Evolutionary conservation across 176 grass and related monocot species (phyloP), one percentile per base, ranked within the genome.

Genomic region (Hyparrhenia diplandra): DNA sequence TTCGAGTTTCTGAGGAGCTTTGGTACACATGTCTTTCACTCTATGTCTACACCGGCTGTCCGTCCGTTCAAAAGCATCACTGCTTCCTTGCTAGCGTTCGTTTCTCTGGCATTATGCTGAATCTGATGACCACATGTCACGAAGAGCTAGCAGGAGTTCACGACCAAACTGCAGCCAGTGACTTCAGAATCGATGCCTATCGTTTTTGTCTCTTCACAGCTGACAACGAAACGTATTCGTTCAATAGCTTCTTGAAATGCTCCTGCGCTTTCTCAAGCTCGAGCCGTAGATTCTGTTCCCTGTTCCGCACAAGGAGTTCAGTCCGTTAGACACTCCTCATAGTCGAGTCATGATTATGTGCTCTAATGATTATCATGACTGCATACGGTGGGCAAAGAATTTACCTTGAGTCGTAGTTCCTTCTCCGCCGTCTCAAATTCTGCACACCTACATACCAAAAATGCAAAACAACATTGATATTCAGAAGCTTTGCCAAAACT

Each of bases 371-470:
- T 23, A 52, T n/a, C 31, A 39, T 6, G 4, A 2, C 37, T 5
- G 16, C 12, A 54, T 12, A 63, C 5, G 3, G 3, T 47, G 41
- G 40, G 1, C 6, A 41, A 5, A 39, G 29, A 41, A 64, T 58
- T 64, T 85, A 92, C 83, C 86, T 86, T 89, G 23, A 70, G 25
- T 3, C 76, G 75, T 7, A 80, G 83, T 24, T 83, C 83, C 71
- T 39, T 75, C 86, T 65, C 63, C 16, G 29, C 8, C 45, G 21
- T 40, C 57, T 83, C 86, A 46, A 70, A 57, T 4, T 83, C 20
- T 40, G 40, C 12, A 52, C 79, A 86, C 75, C 90, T 92, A 6
- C 5, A 25, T 10, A 59, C 3, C n/a, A 32, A 67, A 23, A 49
- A 58, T 67, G 8, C 34, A 71, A 76, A 65, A 32, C 1, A 35